Conservation (phyloP, 805 yeast genomes). For the Ogataea salicorniae region DNA sequence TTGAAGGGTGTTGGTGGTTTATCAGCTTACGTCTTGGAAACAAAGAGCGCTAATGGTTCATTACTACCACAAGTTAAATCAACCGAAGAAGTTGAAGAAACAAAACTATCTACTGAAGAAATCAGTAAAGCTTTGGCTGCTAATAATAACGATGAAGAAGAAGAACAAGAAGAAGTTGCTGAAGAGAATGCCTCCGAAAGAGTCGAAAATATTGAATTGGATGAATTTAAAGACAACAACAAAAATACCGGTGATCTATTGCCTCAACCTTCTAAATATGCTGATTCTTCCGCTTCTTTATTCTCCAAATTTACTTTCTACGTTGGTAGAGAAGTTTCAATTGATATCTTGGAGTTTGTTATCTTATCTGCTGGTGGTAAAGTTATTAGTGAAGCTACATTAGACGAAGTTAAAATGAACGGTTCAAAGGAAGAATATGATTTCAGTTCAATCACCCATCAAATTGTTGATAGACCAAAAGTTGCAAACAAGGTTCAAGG, state of each 20-base stretch:
- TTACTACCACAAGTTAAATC: constrained; percentile 33
- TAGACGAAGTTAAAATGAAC: constrained; percentile 61
- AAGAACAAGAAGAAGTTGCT: constrained; percentile 33
- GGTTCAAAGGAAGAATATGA: constrained; percentile 49
- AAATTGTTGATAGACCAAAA: constrained; percentile 89
- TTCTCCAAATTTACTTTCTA: constrained; percentile 75
- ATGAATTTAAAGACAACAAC: constrained; percentile 61
- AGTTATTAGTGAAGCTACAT: constrained; percentile 77
- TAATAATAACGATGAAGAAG: constrained; percentile 38
- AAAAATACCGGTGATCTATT: constrained; percentile 65
- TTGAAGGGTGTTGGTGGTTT: constrained; percentile 88
- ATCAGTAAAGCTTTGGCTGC: constrained; percentile 51
- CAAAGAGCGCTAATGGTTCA: constrained; percentile 31
- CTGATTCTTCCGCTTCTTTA: constrained; percentile 57
- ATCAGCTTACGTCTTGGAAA: constrained; percentile 72
- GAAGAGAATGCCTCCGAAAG: constrained; percentile 34
- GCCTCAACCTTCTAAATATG: constrained; percentile 61
- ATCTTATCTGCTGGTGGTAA: constrained; percentile 83
- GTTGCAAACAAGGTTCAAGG: constrained; percentile 74
- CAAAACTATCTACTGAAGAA: constrained; percentile 36
- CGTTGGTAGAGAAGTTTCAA: constrained; percentile 92
- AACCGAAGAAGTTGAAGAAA: constrained; percentile 31
- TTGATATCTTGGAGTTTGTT: constrained; percentile 85
- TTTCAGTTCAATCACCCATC: constrained; percentile 77
- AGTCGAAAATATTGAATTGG: constrained; percentile 50